phyloP scores from a whole-genome alignment of 2,329 filamentous ascomycete genomes.

The Stachybotrys chartarum region DNA sequence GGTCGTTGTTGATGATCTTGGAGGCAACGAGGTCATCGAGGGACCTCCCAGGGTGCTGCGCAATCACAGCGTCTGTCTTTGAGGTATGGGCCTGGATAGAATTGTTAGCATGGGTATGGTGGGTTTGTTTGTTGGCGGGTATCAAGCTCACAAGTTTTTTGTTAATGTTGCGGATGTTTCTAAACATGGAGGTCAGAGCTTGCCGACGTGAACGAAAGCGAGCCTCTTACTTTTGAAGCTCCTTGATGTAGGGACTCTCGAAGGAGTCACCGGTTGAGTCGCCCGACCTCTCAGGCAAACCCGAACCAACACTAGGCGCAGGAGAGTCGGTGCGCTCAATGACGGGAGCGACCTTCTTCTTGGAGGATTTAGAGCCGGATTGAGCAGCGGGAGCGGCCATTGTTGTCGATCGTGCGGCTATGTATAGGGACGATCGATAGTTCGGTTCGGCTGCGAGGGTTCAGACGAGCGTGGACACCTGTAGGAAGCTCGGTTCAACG shows the following conservation, averaged over 20 bases:
- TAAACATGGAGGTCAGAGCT: conserved; percentile 27
- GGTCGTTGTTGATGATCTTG: conserved; percentile 73
- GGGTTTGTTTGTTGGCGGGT: neutral
- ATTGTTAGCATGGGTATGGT: conserved; percentile 2
- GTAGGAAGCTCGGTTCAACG: neutral
- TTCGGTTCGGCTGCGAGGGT: neutral
- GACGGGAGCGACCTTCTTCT: conserved; percentile 56
- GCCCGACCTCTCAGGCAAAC: conserved; percentile 40
- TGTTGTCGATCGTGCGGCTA: neutral
- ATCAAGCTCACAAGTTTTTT: conserved; percentile 77
- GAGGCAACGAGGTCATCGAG: conserved; percentile 65
- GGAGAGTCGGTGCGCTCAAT: conserved; percentile 47
- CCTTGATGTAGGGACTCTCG: conserved; percentile 77
- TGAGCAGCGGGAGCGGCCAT: conserved; percentile 59
- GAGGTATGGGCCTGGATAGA: conserved; percentile 55
- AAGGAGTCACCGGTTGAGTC: conserved; percentile 52
- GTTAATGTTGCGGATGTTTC: conserved; percentile 83
- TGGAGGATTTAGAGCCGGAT: conserved; percentile 58
- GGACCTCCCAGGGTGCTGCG: conserved; percentile 61
- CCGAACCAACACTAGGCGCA: conserved; percentile 39
- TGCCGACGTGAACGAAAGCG: neutral
- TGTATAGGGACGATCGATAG: neutral
- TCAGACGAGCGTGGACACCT: neutral
- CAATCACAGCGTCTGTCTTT: conserved; percentile 64
- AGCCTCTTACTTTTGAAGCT: conserved; percentile 74